phyloP scores from a whole-genome alignment of 2,329 filamentous ascomycete species.

The Aspergillus bombycis region DNA sequence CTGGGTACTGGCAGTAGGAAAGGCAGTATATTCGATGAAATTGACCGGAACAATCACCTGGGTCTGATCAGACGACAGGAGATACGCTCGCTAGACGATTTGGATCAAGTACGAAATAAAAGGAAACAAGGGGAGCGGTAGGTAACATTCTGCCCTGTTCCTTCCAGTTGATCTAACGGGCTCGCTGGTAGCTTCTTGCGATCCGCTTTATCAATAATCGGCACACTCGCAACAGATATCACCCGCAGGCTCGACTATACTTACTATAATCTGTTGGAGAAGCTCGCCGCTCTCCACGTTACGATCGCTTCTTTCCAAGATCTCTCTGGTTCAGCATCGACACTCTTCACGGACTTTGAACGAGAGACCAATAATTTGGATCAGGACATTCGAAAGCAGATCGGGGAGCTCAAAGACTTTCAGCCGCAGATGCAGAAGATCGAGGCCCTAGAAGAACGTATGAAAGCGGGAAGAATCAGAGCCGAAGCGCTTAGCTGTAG shows the following conservation, averaged over 20 bases:
- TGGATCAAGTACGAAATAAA: slow-evolving; percentile 51
- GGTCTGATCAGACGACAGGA: slow-evolving; percentile 34
- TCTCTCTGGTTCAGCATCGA: slow-evolving; percentile 40
- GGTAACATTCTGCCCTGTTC: slow-evolving; percentile 45
- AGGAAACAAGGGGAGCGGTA: slow-evolving; percentile 81
- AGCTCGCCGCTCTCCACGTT: slow-evolving; percentile 43
- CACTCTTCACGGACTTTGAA: slow-evolving; percentile 43
- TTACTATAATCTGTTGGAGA: slow-evolving; percentile 53
- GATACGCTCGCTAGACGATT: slow-evolving; percentile 37
- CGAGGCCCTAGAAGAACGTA: slow-evolving; percentile 41
- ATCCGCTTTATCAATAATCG: slow-evolving; percentile 39
- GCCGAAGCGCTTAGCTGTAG: slow-evolving; percentile 42
- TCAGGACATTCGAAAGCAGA: slow-evolving; percentile 41
- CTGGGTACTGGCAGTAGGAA: slow-evolving; percentile 30
- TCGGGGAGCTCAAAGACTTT: slow-evolving; percentile 43
- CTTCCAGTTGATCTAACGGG: not conserved
- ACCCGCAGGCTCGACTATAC: slow-evolving; percentile 52
- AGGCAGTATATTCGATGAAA: slow-evolving; percentile 32
- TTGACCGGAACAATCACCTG: slow-evolving; percentile 30
- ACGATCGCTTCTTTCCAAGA: slow-evolving; percentile 47
- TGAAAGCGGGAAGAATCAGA: slow-evolving; percentile 38
- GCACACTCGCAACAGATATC: slow-evolving; percentile 44
- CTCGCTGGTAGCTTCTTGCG: slow-evolving; percentile 33
- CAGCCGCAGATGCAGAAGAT: slow-evolving; percentile 41
- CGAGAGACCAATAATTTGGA: slow-evolving; percentile 40